Evolutionary conservation across 768 basidiomycete genomes (phyloP).

Genomic region (Lentinus tigrinus): DNA sequence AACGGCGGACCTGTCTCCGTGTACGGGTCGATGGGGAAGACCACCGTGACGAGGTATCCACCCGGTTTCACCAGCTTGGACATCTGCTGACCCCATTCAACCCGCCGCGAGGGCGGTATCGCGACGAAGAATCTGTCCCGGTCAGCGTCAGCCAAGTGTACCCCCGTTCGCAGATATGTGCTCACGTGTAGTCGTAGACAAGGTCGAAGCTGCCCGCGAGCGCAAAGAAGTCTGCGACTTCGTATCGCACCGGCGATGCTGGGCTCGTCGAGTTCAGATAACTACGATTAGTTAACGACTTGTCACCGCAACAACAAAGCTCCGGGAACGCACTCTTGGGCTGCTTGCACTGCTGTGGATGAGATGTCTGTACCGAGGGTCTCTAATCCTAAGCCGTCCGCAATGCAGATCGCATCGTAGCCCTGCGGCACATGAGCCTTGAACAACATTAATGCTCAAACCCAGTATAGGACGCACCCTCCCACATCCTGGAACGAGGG

Average conservation of each 20-base stretch:
- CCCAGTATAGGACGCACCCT: too few species aligned
- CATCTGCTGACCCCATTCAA: slow-evolving; percentile 60
- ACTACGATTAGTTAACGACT: not conserved
- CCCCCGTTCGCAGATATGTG: not conserved
- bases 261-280: not conserved
- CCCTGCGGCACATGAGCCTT: too few species aligned
- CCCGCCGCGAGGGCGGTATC: slow-evolving; percentile 52
- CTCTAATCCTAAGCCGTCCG: slow-evolving; percentile 46
- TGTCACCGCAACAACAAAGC: too few species aligned
- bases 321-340: slow-evolving; percentile 1
- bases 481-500: slow-evolving; percentile 61
- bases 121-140: slow-evolving; percentile 66
- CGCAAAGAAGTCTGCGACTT: slow-evolving; percentile 53
- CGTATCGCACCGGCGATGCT: slow-evolving; percentile 35
- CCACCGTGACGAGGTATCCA: slow-evolving; percentile 58
- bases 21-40: slow-evolving; percentile 50
- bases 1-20: slow-evolving; percentile 59
- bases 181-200: slow-evolving; percentile 65
- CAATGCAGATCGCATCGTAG: slow-evolving; percentile 58
- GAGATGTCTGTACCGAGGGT: slow-evolving; percentile 58
- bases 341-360: slow-evolving; percentile 45
- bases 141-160: not conserved
- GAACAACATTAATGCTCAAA: too few species aligned
- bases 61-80: slow-evolving; percentile 55
- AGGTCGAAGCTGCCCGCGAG: slow-evolving; percentile 45